Percentiles rank a stretch among this genome's conserved stretches.
Conservation (phyloP, 192 early-diverging fungal genomes). For the Rhizoclosmatium globosum region DNA sequence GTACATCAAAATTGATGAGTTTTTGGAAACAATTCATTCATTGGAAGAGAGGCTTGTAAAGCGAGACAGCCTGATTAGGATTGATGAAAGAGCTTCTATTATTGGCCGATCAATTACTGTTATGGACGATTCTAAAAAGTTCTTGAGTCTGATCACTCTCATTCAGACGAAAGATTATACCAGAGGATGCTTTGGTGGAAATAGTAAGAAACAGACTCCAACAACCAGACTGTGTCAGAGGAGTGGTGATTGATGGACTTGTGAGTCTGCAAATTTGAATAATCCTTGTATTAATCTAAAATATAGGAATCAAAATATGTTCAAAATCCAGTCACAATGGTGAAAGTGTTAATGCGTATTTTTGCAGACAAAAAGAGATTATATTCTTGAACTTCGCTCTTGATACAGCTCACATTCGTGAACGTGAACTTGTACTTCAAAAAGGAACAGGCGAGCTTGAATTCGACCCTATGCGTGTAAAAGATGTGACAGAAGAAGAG, state of each 20-base stretch:
- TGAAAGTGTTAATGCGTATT: slow-evolving; percentile 45
- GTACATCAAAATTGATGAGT: slow-evolving; percentile 57
- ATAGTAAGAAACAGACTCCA: slow-evolving; percentile 45
- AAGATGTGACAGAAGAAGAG: slow-evolving; percentile 62
- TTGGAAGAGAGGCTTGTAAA: not conserved
- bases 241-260: slow-evolving; percentile 63
- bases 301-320: slow-evolving; percentile 53
- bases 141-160: slow-evolving; percentile 39
- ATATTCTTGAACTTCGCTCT: slow-evolving; percentile 52
- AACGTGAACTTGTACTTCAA: slow-evolving; percentile 49
- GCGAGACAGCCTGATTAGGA: not conserved
- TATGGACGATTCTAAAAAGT: slow-evolving; percentile 4
- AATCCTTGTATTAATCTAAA: too few species aligned
- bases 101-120: not conserved
- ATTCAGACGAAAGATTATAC: slow-evolving; percentile 34
- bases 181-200: slow-evolving; percentile 56
- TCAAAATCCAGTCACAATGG: slow-evolving; percentile 36
- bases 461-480: slow-evolving; percentile 46
- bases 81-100: slow-evolving; percentile 25
- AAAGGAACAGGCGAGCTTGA: slow-evolving; percentile 50
- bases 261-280: too few species aligned
- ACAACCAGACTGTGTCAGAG: slow-evolving; percentile 51
- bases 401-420: slow-evolving; percentile 54
- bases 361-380: slow-evolving; percentile 46
- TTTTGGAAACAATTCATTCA: slow-evolving; percentile 43